These are phyloP conservation scores for Aspergillus leporis DNA, from an alignment of 495 filamentous ascomycete species.

Conservation along the genomic window DNA sequence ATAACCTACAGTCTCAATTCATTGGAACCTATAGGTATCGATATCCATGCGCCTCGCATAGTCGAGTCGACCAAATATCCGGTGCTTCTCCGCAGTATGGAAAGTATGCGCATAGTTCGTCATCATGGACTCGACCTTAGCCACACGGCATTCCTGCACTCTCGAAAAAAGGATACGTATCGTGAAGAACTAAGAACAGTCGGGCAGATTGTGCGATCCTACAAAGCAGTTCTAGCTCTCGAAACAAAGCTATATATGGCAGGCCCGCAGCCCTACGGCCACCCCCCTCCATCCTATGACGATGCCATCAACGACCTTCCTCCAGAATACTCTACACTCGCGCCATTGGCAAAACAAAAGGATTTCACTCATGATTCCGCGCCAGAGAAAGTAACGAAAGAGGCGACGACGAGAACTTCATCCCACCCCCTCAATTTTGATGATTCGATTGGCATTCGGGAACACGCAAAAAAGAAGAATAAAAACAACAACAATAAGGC, in stretches of 20 bases:
- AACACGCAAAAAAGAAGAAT: slow-evolving; percentile 36
- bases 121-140: neutral
- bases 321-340: slow-evolving; percentile 39
- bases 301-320: slow-evolving; percentile 44
- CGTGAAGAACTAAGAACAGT: neutral
- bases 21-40: neutral
- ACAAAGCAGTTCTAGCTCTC: slow-evolving; percentile 12
- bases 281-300: slow-evolving; percentile 45
- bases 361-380: slow-evolving; percentile 12
- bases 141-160: too few species aligned
- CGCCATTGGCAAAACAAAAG: slow-evolving; percentile 32
- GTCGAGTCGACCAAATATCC: slow-evolving; percentile 2
- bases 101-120: slow-evolving; percentile 2
- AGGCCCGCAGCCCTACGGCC: slow-evolving; percentile 23
- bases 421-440: slow-evolving; percentile 53
- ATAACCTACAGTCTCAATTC: neutral
- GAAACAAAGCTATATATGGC: slow-evolving; percentile 21
- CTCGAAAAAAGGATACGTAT: neutral
- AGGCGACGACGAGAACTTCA: slow-evolving; percentile 40
- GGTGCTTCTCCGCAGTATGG: slow-evolving; percentile 4
- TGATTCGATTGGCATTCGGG: slow-evolving; percentile 48
- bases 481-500: slow-evolving; percentile 45
- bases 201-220: neutral
- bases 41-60: slow-evolving; percentile 6
- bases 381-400: slow-evolving; percentile 27